A percentile compares a stretch with the other conserved stretches of the same genome.
phyloP scores from a whole-genome alignment of 2,329 filamentous ascomycete genomes.

The Alternaria brassicae region DNA sequence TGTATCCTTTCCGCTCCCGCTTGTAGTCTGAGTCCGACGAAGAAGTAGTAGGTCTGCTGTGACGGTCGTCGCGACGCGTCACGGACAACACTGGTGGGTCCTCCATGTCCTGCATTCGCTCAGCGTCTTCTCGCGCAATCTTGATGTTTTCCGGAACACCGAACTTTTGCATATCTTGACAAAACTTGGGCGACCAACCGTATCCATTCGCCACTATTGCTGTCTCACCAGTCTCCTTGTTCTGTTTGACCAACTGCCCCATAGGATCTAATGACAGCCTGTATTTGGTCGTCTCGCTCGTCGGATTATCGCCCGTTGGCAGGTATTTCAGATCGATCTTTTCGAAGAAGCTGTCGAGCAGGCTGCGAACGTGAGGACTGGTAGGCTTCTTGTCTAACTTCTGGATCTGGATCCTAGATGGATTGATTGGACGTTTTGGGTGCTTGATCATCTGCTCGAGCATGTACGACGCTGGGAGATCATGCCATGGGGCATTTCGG shows the following conservation, averaged over 20 bases:
- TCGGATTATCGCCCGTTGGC: constrained; percentile 52
- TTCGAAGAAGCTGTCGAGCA: constrained; percentile 74
- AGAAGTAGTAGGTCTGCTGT: constrained; percentile 21
- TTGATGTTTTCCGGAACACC: constrained; percentile 33
- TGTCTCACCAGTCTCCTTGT: constrained; percentile 71
- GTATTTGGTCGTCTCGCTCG: constrained; percentile 54
- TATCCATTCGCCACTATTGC: constrained; percentile 79
- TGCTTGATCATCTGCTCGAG: constrained; percentile 80
- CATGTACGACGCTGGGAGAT: constrained; percentile 82
- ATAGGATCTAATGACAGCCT: constrained; percentile 67
- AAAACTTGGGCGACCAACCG: constrained; percentile 84
- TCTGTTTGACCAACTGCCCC: constrained; percentile 70
- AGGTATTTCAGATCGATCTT: constrained; percentile 59
- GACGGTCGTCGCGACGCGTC: constrained; percentile 17
- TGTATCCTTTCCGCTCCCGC: constrained; percentile 16
- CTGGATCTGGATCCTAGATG: constrained; percentile 67
- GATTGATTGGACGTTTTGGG: constrained; percentile 75
- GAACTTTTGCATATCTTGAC: constrained; percentile 75
- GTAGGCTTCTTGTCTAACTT: constrained; percentile 72
- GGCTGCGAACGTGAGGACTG: constrained; percentile 70
- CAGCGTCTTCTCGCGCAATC: constrained; percentile 28
- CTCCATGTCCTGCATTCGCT: constrained; percentile 24
- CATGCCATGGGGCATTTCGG: constrained; percentile 74
- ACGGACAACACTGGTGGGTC: constrained; percentile 5
- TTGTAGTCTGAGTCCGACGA: constrained; percentile 19